These are phyloP conservation scores for Geosmithia flava DNA, from an alignment of 2,329 filamentous ascomycete species.

Conservation along the genomic window DNA sequence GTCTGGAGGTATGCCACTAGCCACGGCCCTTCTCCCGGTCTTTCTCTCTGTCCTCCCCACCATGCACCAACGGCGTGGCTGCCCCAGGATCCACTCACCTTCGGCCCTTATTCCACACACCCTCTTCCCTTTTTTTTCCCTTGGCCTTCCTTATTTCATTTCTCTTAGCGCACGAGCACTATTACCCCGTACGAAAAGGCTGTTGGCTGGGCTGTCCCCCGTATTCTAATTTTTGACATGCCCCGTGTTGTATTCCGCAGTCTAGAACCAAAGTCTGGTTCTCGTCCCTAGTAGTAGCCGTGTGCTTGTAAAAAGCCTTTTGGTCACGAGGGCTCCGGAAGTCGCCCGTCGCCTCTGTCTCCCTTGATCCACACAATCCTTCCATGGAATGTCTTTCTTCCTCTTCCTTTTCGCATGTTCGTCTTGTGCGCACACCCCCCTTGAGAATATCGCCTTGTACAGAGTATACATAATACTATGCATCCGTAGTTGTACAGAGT, in stretches of 20 bases:
- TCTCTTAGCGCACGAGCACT: background rate
- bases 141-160: background rate
- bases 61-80: background rate
- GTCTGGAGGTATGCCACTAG: background rate
- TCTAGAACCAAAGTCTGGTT: background rate
- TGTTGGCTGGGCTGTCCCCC: background rate
- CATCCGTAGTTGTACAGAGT: too few relatives aligned
- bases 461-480: too few relatives aligned
- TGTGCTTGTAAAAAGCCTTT: background rate
- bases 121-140: background rate
- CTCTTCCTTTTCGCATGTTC: background rate
- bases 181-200: background rate
- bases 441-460: too few relatives aligned
- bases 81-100: background rate
- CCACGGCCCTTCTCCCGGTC: background rate
- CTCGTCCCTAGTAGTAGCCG: background rate
- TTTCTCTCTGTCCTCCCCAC: background rate
- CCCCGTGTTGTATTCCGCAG: background rate
- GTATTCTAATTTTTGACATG: background rate
- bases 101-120: background rate
- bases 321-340: background rate
- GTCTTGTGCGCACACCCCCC: background rate
- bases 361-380: background rate
- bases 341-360: background rate
- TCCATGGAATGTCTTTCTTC: too few relatives aligned